phyloP scores from a whole-genome alignment of 257 asterid genomes.

The Parsonsia alboflavescens region DNA sequence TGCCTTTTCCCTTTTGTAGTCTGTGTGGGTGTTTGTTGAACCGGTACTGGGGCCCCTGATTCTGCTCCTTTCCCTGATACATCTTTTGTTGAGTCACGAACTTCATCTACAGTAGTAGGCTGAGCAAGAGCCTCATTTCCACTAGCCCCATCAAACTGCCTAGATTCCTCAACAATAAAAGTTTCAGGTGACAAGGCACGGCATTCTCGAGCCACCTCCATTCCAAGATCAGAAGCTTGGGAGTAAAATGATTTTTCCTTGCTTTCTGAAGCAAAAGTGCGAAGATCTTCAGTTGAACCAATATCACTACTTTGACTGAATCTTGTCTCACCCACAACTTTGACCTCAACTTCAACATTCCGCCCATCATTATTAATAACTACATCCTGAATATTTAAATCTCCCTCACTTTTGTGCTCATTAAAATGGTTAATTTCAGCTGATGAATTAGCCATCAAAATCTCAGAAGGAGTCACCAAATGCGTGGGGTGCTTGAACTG shows the following conservation, averaged over 20 bases:
- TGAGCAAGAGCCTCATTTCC: constrained; percentile 39
- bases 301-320: constrained; percentile 44
- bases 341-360: constrained; percentile 68
- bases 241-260: constrained; percentile 76
- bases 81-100: constrained; percentile 41
- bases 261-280: constrained; percentile 48
- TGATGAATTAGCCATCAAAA: constrained; percentile 76
- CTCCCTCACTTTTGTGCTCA: constrained; percentile 59
- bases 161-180: constrained; percentile 48
- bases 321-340: constrained; percentile 69
- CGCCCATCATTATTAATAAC: constrained; percentile 45
- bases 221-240: constrained; percentile 80
- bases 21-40: constrained; percentile 46
- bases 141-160: constrained; percentile 48
- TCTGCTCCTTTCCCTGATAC: constrained; percentile 38
- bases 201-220: constrained; percentile 76
- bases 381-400: constrained; percentile 60
- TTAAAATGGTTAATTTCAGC: constrained; percentile 51
- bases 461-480: constrained; percentile 92
- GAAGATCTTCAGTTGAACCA: constrained; percentile 53
- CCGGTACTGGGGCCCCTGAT: constrained; percentile 29
- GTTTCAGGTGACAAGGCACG: constrained; percentile 62
- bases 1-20: constrained; percentile 64
- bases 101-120: constrained; percentile 43
- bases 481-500: constrained; percentile 97